Conservation (phyloP, 148 eudicot genomes). For the Rhododendron molle region DNA sequence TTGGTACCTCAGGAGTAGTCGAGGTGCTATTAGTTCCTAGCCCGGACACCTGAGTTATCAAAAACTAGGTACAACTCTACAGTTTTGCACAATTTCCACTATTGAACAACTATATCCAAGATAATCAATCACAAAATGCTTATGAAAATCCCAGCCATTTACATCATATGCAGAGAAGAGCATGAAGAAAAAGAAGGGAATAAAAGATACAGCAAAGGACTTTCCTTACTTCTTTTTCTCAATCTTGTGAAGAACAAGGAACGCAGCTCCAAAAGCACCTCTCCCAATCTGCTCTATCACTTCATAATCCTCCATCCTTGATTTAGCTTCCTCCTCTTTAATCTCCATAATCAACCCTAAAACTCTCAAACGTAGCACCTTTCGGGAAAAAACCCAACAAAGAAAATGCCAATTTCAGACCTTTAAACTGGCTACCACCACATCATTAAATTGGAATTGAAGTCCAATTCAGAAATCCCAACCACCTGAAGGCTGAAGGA, state of each 20-base stretch:
- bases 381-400: not conserved
- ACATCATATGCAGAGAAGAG: not conserved
- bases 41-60: no score
- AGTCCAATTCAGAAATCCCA: not conserved
- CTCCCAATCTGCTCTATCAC: slow-evolving; percentile 76
- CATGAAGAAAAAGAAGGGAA: not conserved
- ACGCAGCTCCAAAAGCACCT: slow-evolving; percentile 68
- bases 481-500: slow-evolving; percentile 5
- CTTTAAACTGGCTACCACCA: not conserved
- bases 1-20: no score
- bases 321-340: slow-evolving; percentile 38
- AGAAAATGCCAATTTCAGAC: not conserved
- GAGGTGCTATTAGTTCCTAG: no score
- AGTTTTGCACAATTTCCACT: not conserved
- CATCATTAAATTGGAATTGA: slow-evolving; percentile 11
- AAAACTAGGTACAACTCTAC: no score
- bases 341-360: slow-evolving; percentile 40
- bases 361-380: not conserved
- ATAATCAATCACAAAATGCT: not conserved
- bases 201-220: not conserved
- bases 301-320: slow-evolving; percentile 80
- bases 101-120: not conserved
- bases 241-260: slow-evolving; percentile 60
- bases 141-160: not conserved
- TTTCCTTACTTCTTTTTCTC: slow-evolving; percentile 64